These are phyloP conservation scores for Spirogloea muscicola DNA, from an alignment of 139 green algal genomes.

Conservation along the genomic window DNA sequence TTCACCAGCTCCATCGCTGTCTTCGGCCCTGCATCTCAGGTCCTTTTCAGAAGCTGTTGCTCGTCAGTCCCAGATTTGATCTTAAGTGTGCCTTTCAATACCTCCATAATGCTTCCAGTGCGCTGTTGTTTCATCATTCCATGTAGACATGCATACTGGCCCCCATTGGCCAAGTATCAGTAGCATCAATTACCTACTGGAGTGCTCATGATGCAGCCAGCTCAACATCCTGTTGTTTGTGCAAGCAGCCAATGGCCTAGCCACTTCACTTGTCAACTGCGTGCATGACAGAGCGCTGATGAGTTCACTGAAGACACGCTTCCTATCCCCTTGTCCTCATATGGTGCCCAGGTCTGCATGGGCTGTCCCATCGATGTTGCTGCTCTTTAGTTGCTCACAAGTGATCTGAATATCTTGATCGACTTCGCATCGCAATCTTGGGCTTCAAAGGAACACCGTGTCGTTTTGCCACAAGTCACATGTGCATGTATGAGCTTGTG, in stretches of 20 bases:
- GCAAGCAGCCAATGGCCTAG: too few relatives aligned
- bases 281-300: too few relatives aligned
- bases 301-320: background rate
- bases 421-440: background rate
- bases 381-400: background rate
- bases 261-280: too few relatives aligned
- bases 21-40: too few relatives aligned
- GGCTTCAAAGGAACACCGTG: background rate
- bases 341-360: background rate
- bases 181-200: too few relatives aligned
- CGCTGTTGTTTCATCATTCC: background rate
- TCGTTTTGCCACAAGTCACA: background rate
- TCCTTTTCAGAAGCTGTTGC: too few relatives aligned
- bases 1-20: slow-evolving; percentile 35
- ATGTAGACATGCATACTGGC: background rate
- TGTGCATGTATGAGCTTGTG: background rate
- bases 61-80: too few relatives aligned
- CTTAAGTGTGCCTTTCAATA: too few relatives aligned
- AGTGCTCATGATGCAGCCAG: too few relatives aligned
- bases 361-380: background rate
- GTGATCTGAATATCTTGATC: background rate
- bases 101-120: too few relatives aligned
- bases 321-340: background rate
- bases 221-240: too few relatives aligned
- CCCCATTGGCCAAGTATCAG: too few relatives aligned